These are phyloP conservation scores for Ramaria sp. DNA, from an alignment of 768 basidiomycete genomes.

Conservation along the genomic window DNA sequence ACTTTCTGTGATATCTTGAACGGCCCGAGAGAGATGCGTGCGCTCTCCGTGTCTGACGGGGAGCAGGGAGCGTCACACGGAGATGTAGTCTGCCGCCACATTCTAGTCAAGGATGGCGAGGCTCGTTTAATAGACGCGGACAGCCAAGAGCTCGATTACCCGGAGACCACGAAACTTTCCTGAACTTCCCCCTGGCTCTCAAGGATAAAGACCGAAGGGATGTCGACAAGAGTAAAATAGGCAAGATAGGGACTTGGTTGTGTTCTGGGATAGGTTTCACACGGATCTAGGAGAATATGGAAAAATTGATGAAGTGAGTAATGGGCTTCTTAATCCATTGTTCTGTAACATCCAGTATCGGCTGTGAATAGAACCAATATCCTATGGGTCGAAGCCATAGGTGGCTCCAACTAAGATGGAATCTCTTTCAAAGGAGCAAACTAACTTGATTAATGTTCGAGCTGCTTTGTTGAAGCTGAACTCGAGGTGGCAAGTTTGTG, in stretches of 20 bases:
- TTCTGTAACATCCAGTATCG: too few relatives aligned
- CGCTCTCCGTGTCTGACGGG: too few relatives aligned
- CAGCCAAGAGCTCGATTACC: not conserved
- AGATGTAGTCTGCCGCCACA: not conserved
- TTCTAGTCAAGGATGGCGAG: not conserved
- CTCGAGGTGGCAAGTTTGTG: too few relatives aligned
- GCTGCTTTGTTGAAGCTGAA: not conserved
- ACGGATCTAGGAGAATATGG: not conserved
- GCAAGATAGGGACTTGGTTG: not conserved
- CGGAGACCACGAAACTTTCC: not conserved
- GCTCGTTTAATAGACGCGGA: not conserved
- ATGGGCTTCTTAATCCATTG: too few relatives aligned
- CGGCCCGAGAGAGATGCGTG: too few relatives aligned
- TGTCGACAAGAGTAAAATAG: not conserved
- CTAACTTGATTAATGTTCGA: not conserved
- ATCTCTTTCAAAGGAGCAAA: too few relatives aligned
- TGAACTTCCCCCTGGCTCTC: not conserved
- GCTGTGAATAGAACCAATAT: too few relatives aligned
- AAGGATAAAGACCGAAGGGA: not conserved
- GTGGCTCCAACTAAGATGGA: too few relatives aligned
- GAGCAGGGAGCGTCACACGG: not conserved
- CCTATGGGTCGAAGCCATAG: too few relatives aligned
- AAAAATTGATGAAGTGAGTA: not conserved
- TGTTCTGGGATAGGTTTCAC: not conserved
- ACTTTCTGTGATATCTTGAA: too few relatives aligned